A percentile compares a stretch with the other conserved stretches of the same genome.
Conservation (phyloP, 495 filamentous ascomycete species). For the Penicillium riverlandense region DNA sequence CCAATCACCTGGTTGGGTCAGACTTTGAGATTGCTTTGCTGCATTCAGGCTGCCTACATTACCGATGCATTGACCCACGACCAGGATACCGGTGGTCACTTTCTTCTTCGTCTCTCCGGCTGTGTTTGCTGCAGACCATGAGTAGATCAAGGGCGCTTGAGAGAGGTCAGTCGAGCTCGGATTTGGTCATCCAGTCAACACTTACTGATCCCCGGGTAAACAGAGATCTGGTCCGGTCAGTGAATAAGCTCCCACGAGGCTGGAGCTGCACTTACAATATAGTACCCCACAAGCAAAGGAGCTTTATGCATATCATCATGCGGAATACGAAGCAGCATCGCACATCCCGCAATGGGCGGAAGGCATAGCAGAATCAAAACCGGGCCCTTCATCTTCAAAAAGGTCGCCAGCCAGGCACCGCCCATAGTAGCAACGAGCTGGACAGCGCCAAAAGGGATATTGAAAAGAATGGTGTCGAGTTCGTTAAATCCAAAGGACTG, state of each 20-base stretch:
- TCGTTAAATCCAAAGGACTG: constrained; percentile 52
- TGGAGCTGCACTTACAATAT: constrained; percentile 29
- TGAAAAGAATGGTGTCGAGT: constrained; percentile 57
- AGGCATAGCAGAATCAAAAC: constrained; percentile 49
- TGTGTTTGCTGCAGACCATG: constrained; percentile 56
- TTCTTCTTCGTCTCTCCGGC: constrained; percentile 60
- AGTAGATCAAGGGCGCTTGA: constrained; percentile 54
- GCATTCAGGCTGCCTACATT: constrained; percentile 36
- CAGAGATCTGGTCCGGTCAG: constrained; percentile 38
- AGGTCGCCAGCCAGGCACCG: constrained; percentile 47
- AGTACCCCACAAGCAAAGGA: constrained; percentile 50
- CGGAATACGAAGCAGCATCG: constrained; percentile 45
- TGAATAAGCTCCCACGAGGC: constrained; percentile 1
- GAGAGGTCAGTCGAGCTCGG: constrained; percentile 23
- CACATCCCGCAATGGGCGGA: constrained; percentile 48
- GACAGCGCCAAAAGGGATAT: constrained; percentile 57
- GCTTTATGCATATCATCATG: constrained; percentile 38
- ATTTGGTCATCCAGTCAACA: not conserved
- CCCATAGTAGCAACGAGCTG: constrained; percentile 53
- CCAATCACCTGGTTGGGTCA: constrained; percentile 36
- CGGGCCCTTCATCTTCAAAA: constrained; percentile 46
- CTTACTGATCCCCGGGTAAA: constrained; percentile 46
- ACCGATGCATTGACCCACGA: constrained; percentile 52
- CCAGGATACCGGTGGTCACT: constrained; percentile 48
- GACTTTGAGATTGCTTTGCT: not conserved